phyloP scores from a whole-genome alignment of 2,329 filamentous ascomycete species.

The Podosphaera aphanis region DNA sequence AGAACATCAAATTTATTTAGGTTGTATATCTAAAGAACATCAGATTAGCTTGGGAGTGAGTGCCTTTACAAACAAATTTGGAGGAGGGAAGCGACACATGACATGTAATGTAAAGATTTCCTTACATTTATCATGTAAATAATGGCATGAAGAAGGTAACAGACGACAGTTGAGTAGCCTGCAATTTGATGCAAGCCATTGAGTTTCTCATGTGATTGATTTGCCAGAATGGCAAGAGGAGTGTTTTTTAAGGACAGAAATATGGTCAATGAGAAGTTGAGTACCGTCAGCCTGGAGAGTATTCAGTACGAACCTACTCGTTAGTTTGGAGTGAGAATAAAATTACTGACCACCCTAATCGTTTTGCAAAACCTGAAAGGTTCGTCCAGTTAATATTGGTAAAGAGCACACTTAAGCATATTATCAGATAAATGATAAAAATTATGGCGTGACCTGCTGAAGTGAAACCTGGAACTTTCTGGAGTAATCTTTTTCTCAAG shows the following conservation, averaged over 20 bases:
- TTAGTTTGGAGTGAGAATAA: too few relatives aligned
- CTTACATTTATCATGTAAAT: neutral
- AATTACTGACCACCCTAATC: constrained; percentile 10
- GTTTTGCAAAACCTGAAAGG: constrained; percentile 4
- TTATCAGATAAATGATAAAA: constrained; percentile 16
- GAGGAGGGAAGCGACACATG: too few relatives aligned
- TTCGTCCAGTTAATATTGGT: constrained; percentile 10
- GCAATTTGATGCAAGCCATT: constrained; percentile 30
- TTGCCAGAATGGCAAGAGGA: constrained; percentile 26
- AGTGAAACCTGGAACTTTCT: constrained; percentile 16
- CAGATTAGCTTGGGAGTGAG: too few relatives aligned
- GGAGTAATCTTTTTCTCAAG: constrained; percentile 6
- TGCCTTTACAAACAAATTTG: too few relatives aligned
- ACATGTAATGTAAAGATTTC: too few relatives aligned
- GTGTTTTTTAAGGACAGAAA: constrained; percentile 34
- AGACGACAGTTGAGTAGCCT: constrained; percentile 23
- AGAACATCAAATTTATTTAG: constrained; percentile 15
- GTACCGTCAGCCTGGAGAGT: constrained; percentile 20
- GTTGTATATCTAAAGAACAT: constrained; percentile 19
- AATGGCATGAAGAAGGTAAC: constrained; percentile 23
- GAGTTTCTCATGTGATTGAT: constrained; percentile 33
- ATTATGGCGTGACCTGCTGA: constrained; percentile 19
- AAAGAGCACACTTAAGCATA: constrained; percentile 18
- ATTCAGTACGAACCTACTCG: constrained; percentile 4
- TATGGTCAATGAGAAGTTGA: constrained; percentile 27